Percentiles rank a stretch among this genome's conserved stretches.
phyloP scores from a whole-genome alignment of 2,329 filamentous ascomycete genomes.

The Aspergillus floridensis region DNA sequence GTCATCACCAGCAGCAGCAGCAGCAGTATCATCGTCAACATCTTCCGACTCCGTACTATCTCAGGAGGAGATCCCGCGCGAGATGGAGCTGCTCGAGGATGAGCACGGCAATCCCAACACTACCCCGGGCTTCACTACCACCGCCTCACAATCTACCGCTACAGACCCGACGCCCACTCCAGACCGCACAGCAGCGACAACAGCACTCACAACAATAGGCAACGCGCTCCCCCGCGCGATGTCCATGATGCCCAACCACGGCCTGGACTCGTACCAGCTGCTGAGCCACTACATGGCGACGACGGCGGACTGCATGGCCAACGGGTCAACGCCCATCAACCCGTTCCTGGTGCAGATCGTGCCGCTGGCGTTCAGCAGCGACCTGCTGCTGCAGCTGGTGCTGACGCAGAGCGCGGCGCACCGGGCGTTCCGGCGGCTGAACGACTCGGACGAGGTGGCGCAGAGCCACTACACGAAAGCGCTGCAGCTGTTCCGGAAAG shows the following conservation, averaged over 20 bases:
- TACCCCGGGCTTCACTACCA: not conserved
- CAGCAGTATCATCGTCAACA: not conserved
- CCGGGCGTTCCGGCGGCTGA: constrained; percentile 29
- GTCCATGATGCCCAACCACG: constrained; percentile 31
- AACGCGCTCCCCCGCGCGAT: constrained; percentile 24
- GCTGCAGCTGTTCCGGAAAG: constrained; percentile 28
- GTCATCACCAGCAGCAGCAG: too few species aligned
- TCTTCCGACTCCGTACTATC: not conserved
- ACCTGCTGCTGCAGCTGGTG: constrained; percentile 48
- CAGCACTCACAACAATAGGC: constrained; percentile 14
- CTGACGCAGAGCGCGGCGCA: constrained; percentile 43
- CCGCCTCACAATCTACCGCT: not conserved
- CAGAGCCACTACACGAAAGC: constrained; percentile 32
- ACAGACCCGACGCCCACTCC: not conserved
- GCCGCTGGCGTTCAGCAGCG: constrained; percentile 47
- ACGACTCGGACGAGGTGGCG: constrained; percentile 30
- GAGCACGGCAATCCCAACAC: not conserved
- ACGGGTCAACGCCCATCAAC: constrained; percentile 48
- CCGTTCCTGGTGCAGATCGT: constrained; percentile 49
- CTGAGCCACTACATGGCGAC: constrained; percentile 48
- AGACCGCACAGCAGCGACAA: not conserved
- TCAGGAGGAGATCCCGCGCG: not conserved
- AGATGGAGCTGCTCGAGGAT: not conserved
- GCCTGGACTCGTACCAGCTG: constrained; percentile 35
- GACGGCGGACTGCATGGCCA: constrained; percentile 50